A percentile compares a stretch with the other conserved stretches of the same genome.
phyloP scores from a whole-genome alignment of 768 basidiomycete genomes.

The Cystofilobasidium ferigula region DNA sequence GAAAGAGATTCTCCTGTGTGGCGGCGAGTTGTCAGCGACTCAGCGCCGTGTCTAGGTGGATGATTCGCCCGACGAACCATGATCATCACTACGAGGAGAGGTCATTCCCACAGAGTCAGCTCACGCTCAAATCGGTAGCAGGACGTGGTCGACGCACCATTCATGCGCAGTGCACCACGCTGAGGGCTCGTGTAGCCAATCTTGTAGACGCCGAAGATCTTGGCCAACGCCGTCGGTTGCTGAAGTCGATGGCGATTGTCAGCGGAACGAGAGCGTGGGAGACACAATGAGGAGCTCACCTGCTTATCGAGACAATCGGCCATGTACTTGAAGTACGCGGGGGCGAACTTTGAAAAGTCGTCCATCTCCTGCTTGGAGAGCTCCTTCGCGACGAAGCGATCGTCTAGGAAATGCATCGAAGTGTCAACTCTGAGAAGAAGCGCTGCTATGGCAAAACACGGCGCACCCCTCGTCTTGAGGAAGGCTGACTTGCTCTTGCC shows the following conservation, averaged over 20 bases:
- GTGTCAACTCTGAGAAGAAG: constrained; percentile 1
- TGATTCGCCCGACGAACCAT: constrained; percentile 44
- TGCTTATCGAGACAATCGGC: constrained; percentile 78
- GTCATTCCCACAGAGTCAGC: no score
- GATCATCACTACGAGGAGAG: constrained; percentile 49
- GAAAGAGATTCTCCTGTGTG: constrained; percentile 59
- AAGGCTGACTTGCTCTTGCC: constrained; percentile 97
- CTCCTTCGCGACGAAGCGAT: constrained; percentile 97
- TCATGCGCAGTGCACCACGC: constrained; percentile 83
- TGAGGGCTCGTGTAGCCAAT: constrained; percentile 75
- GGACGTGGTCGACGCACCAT: constrained; percentile 38
- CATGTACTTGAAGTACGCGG: constrained; percentile 97
- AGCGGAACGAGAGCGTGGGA: no score
- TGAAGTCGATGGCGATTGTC: constrained; percentile 33
- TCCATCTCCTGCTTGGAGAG: constrained; percentile 81
- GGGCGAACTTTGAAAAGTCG: constrained; percentile 92
- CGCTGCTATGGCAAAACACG: no score
- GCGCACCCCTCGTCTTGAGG: constrained; percentile 80
- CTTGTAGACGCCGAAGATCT: constrained; percentile 94
- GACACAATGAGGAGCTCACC: constrained; percentile 43
- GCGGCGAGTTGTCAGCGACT: neutral
- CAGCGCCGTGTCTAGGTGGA: neutral
- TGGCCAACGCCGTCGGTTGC: constrained; percentile 89
- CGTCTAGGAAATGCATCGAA: constrained; percentile 48
- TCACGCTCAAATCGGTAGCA: neutral